These are phyloP conservation scores for Agrocybe praecox DNA, from an alignment of 768 basidiomycete genomes.

Conservation along the genomic window DNA sequence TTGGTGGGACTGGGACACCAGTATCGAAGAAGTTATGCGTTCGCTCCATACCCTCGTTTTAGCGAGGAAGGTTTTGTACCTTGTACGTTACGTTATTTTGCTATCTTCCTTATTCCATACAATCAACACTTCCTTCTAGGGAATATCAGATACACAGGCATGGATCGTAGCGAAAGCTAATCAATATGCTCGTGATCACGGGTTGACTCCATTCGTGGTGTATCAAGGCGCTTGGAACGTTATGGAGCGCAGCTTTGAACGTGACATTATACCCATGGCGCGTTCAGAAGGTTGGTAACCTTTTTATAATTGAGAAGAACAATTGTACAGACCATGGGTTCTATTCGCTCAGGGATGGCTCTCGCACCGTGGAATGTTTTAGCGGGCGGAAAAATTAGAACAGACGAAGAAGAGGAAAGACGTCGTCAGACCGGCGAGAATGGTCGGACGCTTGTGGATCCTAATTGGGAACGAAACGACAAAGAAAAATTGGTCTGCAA, in stretches of 20 bases:
- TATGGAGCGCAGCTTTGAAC: constrained; percentile 49
- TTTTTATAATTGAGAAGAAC: neutral
- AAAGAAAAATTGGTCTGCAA: constrained; percentile 41
- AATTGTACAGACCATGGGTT: too few relatives aligned
- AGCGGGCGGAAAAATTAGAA: constrained; percentile 50
- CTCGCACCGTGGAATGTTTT: constrained; percentile 36
- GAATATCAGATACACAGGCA: constrained; percentile 46
- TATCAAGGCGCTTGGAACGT: constrained; percentile 55
- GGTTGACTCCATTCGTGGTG: constrained; percentile 51
- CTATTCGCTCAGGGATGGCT: constrained; percentile 26
- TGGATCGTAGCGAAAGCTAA: constrained; percentile 54
- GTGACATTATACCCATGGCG: constrained; percentile 54
- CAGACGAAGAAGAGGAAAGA: constrained; percentile 43
- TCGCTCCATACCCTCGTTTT: constrained; percentile 51
- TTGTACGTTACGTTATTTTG: constrained; percentile 26
- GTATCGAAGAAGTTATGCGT: constrained; percentile 59
- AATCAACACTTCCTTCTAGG: constrained; percentile 19
- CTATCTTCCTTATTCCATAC: neutral
- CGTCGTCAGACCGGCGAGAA: constrained; percentile 34
- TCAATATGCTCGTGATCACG: constrained; percentile 50
- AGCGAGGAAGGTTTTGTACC: constrained; percentile 52
- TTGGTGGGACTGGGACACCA: constrained; percentile 54
- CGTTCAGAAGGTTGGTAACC: constrained; percentile 37
- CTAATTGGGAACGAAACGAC: constrained; percentile 49
- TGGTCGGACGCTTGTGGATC: constrained; percentile 32